phyloP scores from a whole-genome alignment of 352 stramenopile genomes.

The Lagenidium sp. region DNA sequence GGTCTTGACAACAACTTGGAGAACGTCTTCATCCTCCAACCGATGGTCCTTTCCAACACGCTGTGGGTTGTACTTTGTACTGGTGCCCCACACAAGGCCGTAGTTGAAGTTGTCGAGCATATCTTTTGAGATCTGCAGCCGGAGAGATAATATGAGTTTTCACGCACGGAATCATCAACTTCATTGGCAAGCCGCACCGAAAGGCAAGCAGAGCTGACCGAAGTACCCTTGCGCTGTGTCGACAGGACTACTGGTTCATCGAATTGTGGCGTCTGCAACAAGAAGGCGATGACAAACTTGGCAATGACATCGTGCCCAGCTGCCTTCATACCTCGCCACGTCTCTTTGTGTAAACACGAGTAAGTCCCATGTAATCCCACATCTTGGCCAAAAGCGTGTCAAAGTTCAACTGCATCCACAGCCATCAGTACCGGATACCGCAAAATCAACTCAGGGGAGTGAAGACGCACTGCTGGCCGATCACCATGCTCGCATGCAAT shows the following conservation, averaged over 20 bases:
- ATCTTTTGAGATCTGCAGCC: conserved; percentile 85
- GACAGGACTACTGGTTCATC: conserved; percentile 76
- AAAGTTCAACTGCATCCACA: conserved; percentile 91
- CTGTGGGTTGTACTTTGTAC: conserved; percentile 97
- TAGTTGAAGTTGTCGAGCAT: conserved; percentile 97
- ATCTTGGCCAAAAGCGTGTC: conserved; percentile 87
- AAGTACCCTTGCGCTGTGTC: conserved; percentile 77
- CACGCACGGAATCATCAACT: too few relatives aligned
- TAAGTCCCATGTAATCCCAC: conserved; percentile 89
- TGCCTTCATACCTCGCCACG: conserved; percentile 82
- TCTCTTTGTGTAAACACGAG: conserved; percentile 85
- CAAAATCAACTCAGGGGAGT: too few relatives aligned
- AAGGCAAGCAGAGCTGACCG: conserved; percentile 70
- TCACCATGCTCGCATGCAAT: conserved; percentile 89
- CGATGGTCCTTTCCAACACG: conserved; percentile 92
- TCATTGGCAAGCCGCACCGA: conserved; percentile 46
- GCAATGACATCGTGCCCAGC: too few relatives aligned
- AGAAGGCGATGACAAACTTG: conserved; percentile 1
- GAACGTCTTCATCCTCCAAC: conserved; percentile 97
- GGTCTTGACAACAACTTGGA: conserved; percentile 98
- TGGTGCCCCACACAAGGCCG: conserved; percentile 96
- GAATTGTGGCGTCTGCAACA: conserved; percentile 49
- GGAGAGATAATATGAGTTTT: too few relatives aligned
- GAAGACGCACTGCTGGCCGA: conserved; percentile 40
- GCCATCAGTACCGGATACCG: too few relatives aligned